These are phyloP conservation scores for Castanopsis chinensis DNA, from an alignment of 306 rosid genomes.

Conservation along the genomic window DNA sequence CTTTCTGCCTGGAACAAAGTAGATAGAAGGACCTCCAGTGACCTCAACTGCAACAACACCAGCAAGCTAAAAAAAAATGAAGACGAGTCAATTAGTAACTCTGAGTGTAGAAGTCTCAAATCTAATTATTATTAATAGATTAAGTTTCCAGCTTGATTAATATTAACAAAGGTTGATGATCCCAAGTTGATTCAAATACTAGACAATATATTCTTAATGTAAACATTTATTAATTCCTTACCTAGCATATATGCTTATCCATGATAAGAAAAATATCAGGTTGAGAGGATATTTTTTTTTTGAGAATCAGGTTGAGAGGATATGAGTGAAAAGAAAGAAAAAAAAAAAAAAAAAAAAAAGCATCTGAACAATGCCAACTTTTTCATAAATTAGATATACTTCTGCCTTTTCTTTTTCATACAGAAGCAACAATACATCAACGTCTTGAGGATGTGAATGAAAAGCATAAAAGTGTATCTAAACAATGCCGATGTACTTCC, in stretches of 20 bases:
- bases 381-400: no score
- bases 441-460: neutral
- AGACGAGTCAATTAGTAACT: slow-evolving; percentile 10
- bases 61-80: slow-evolving; percentile 61
- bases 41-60: slow-evolving; percentile 90
- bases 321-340: neutral
- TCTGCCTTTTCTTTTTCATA: no score
- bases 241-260: no score
- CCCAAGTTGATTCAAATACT: neutral
- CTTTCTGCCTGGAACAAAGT: slow-evolving; percentile 81
- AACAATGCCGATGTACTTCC: no score
- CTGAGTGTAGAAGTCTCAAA: neutral
- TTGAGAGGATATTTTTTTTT: neutral
- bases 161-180: neutral
- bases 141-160: neutral
- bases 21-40: slow-evolving; percentile 84
- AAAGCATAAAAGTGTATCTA: no score
- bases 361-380: neutral
- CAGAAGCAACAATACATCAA: neutral
- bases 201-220: neutral
- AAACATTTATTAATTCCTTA: neutral
- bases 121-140: neutral
- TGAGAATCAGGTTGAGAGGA: neutral
- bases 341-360: neutral
- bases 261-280: neutral